These are phyloP conservation scores for Cutaneotrichosporon sp. DNA, from an alignment of 1,284 basidiomycete genomes.

Conservation along the genomic window DNA sequence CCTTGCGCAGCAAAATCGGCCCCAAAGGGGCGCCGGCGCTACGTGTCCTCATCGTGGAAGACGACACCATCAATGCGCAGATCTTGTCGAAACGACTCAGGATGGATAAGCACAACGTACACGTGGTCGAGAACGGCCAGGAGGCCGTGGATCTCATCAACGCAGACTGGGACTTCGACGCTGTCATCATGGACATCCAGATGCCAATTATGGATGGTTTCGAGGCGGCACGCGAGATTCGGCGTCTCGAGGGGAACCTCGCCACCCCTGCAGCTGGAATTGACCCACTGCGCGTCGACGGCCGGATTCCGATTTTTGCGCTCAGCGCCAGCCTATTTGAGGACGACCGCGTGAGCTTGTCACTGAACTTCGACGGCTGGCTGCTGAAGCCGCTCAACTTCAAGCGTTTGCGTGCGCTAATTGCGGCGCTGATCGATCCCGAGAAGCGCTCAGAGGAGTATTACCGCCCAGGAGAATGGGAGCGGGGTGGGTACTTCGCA, in stretches of 20 bases:
- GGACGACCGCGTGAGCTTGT: constrained; percentile 59
- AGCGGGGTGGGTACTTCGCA: constrained; percentile 63
- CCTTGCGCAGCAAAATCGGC: constrained; percentile 5
- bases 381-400: constrained; percentile 82
- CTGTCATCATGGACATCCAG: constrained; percentile 80
- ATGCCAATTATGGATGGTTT: constrained; percentile 81
- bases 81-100: constrained; percentile 67
- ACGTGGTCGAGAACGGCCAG: constrained; percentile 69
- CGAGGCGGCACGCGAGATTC: constrained; percentile 64
- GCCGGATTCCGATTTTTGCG: constrained; percentile 72
- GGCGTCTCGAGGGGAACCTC: constrained; percentile 55
- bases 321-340: constrained; percentile 73
- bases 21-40: constrained; percentile 44
- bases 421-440: constrained; percentile 59
- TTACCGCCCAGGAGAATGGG: constrained; percentile 64
- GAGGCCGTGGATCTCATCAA: constrained; percentile 64
- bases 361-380: constrained; percentile 73
- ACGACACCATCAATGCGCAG: constrained; percentile 67
- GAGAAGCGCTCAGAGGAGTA: constrained; percentile 56
- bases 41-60: constrained; percentile 66
- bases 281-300: constrained; percentile 54
- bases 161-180: constrained; percentile 59
- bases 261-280: background rate
- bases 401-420: constrained; percentile 59
- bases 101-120: constrained; percentile 63